A percentile compares a stretch with the other conserved stretches of the same genome.
Evolutionary conservation across 192 early-diverging fungal genomes (phyloP).

Genomic region (Coemansia sp.): DNA sequence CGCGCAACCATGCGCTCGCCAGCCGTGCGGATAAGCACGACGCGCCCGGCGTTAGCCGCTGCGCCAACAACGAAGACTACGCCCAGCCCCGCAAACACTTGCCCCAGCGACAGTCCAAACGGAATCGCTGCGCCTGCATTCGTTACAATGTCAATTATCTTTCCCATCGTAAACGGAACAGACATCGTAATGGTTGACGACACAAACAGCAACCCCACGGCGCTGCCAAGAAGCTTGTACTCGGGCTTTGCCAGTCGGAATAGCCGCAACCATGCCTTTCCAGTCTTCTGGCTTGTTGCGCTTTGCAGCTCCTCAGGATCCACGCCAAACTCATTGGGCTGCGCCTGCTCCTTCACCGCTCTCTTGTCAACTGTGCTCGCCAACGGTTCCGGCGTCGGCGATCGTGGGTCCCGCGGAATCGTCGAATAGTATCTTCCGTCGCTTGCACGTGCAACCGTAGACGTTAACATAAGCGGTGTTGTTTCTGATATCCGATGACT

Average conservation of each 20-base stretch:
- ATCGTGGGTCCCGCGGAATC: constrained; percentile 3
- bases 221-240: constrained; percentile 51
- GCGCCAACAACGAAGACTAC: constrained; percentile 60
- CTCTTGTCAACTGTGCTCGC: constrained; percentile 1
- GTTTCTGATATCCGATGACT: background rate
- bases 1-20: constrained; percentile 65
- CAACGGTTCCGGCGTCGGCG: constrained; percentile 10
- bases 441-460: background rate
- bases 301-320: constrained; percentile 33
- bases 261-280: constrained; percentile 50
- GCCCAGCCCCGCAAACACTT: constrained; percentile 59
- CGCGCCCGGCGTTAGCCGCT: constrained; percentile 60
- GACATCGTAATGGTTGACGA: constrained; percentile 68
- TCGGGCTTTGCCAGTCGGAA: constrained; percentile 51
- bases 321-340: constrained; percentile 11
- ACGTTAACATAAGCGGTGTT: background rate
- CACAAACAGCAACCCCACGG: constrained; percentile 61
- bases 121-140: constrained; percentile 42
- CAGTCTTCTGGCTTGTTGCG: constrained; percentile 5
- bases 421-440: constrained; percentile 50
- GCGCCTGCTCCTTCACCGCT: background rate
- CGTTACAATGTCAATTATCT: constrained; percentile 69
- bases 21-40: constrained; percentile 61
- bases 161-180: constrained; percentile 69
- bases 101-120: constrained; percentile 57